A percentile compares a stretch with the other conserved stretches of the same genome.
phyloP scores from a whole-genome alignment of 2,329 filamentous ascomycete species.

The Penicillium concentricum region DNA sequence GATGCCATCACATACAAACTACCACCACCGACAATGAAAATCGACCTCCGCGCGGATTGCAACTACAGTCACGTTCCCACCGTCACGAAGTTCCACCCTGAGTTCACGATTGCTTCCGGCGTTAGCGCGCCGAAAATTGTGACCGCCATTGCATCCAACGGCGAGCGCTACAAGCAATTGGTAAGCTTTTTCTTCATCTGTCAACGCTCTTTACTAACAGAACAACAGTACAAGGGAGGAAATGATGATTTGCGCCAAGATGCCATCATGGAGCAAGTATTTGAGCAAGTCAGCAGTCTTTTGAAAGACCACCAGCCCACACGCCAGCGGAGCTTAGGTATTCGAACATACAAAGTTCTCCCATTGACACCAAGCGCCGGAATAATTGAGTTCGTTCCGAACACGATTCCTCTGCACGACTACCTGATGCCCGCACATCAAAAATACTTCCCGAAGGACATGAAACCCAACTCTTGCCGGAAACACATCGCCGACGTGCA shows the following conservation, averaged over 20 bases:
- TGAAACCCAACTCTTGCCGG: conserved; percentile 72
- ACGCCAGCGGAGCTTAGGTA: conserved; percentile 81
- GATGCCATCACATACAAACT: conserved; percentile 66
- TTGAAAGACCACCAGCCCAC: conserved; percentile 83
- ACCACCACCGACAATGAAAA: conserved; percentile 85
- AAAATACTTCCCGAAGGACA: conserved; percentile 79
- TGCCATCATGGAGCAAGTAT: conserved; percentile 99
- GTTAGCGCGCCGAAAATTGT: conserved; percentile 93
- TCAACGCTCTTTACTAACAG: conserved; percentile 7
- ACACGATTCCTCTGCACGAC: conserved; percentile 88
- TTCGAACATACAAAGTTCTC: conserved; percentile 95
- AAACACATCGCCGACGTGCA: conserved; percentile 76
- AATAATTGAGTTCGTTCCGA: conserved; percentile 93
- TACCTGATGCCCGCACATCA: conserved; percentile 90
- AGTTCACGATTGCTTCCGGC: conserved; percentile 82
- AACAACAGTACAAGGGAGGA: conserved; percentile 74
- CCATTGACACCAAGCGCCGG: conserved; percentile 82
- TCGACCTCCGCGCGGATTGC: conserved; percentile 69
- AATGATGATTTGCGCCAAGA: conserved; percentile 96
- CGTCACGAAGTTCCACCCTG: conserved; percentile 69
- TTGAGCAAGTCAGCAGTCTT: conserved; percentile 89
- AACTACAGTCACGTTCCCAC: conserved; percentile 75
- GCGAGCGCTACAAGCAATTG: conserved; percentile 78
- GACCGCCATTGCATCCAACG: conserved; percentile 75
- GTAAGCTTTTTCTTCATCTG: conserved; percentile 44